These are phyloP conservation scores for Bipolaris bicolor DNA, from an alignment of 2,329 filamentous ascomycete genomes.

Conservation along the genomic window DNA sequence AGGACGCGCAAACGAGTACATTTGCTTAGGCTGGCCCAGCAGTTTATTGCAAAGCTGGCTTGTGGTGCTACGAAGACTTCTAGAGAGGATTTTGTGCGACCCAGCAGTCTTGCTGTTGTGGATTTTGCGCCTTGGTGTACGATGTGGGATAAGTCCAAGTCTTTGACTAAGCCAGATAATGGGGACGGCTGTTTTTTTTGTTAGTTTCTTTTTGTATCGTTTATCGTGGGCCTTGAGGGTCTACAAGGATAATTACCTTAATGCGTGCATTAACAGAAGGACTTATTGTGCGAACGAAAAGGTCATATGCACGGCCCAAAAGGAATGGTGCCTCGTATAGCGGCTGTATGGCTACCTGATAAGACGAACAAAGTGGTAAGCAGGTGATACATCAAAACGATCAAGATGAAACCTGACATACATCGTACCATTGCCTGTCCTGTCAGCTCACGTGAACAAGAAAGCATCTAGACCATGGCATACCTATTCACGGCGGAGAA, in stretches of 20 bases:
- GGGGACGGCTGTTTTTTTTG: slow-evolving; percentile 49
- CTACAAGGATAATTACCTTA: slow-evolving; percentile 22
- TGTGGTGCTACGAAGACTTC: slow-evolving; percentile 64
- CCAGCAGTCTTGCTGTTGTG: slow-evolving; percentile 62
- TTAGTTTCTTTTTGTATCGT: neutral
- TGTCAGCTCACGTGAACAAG: slow-evolving; percentile 7
- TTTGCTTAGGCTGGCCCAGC: slow-evolving; percentile 63
- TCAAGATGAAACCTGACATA: slow-evolving; percentile 22
- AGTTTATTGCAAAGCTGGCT: slow-evolving; percentile 63
- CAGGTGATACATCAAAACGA: neutral
- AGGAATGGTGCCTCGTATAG: slow-evolving; percentile 62
- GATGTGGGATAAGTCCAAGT: slow-evolving; percentile 60
- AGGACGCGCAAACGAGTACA: slow-evolving; percentile 57
- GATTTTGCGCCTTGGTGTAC: slow-evolving; percentile 66
- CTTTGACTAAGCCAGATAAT: slow-evolving; percentile 58
- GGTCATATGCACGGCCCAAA: slow-evolving; percentile 58
- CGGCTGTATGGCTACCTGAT: slow-evolving; percentile 49
- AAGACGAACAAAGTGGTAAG: neutral
- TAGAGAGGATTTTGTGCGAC: slow-evolving; percentile 59
- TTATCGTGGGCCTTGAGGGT: no score
- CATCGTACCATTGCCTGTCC: slow-evolving; percentile 61
- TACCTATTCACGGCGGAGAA: slow-evolving; percentile 56
- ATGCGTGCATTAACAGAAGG: slow-evolving; percentile 58
- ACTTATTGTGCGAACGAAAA: slow-evolving; percentile 62
- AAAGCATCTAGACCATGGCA: neutral